A percentile compares a stretch with the other conserved stretches of the same genome.
Evolutionary conservation across 768 basidiomycete species (phyloP).

Genomic region (Trametes cingulata): DNA sequence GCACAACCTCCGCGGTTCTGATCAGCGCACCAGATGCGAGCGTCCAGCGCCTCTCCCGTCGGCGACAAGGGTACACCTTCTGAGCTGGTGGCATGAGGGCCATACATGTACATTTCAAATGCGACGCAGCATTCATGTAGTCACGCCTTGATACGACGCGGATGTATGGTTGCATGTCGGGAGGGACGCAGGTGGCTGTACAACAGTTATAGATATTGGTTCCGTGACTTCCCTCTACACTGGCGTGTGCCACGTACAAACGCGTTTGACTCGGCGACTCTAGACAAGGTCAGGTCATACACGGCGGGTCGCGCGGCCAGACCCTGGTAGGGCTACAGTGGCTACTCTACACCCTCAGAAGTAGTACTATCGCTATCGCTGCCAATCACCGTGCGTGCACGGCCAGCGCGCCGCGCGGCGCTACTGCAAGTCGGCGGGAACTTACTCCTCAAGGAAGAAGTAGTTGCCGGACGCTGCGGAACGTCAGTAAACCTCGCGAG

Average conservation of each 20-base stretch:
- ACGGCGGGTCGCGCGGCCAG: not conserved
- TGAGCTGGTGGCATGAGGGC: too few species aligned
- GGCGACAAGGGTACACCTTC: too few species aligned
- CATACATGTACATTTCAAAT: too few species aligned
- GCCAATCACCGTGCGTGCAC: constrained; percentile 1
- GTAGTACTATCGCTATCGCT: not conserved
- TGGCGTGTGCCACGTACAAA: not conserved
- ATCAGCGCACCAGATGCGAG: too few species aligned
- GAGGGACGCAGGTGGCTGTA: too few species aligned
- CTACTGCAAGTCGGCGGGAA: not conserved
- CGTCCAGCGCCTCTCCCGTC: too few species aligned
- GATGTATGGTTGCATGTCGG: too few species aligned
- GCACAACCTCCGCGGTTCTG: too few species aligned
- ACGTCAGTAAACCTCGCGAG: not conserved
- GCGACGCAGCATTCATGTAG: too few species aligned
- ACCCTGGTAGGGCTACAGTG: constrained; percentile 6
- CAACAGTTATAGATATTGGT: not conserved
- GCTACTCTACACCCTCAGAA: constrained; percentile 1
- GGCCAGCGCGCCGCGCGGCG: not conserved
- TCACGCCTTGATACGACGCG: too few species aligned
- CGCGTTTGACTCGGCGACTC: not conserved
- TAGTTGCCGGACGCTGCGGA: constrained; percentile 74
- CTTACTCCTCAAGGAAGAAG: constrained; percentile 86
- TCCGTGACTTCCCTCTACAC: not conserved
- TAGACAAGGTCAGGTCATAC: not conserved